Percentiles rank a stretch among this genome's conserved stretches.
These are phyloP conservation scores for Ascochyta rabiei DNA, from an alignment of 2,329 filamentous ascomycete species.

Conservation along the genomic window DNA sequence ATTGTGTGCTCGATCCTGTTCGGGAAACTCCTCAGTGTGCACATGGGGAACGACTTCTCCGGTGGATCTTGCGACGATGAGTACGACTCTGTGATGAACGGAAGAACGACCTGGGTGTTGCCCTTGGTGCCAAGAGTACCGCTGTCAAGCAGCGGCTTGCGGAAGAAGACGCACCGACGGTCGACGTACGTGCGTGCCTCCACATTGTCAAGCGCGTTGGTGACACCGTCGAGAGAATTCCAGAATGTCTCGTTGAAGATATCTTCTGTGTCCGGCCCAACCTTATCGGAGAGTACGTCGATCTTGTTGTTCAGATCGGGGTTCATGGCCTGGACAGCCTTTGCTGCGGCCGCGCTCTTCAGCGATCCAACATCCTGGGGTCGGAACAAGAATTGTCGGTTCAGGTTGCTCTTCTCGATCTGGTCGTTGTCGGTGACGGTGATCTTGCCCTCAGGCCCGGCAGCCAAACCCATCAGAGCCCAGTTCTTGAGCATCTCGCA, in stretches of 20 bases:
- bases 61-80: constrained; percentile 96
- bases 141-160: constrained; percentile 93
- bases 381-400: constrained; percentile 95
- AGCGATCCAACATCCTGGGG: constrained; percentile 90
- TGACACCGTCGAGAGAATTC: constrained; percentile 85
- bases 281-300: constrained; percentile 82
- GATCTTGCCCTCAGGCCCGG: constrained; percentile 86
- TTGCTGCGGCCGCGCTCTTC: constrained; percentile 94
- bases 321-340: constrained; percentile 94
- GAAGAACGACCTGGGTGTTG: constrained; percentile 95
- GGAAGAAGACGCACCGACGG: constrained; percentile 96
- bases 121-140: constrained; percentile 98
- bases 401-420: constrained; percentile 98
- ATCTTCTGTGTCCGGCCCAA: constrained; percentile 89
- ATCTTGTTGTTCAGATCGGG: constrained; percentile 89
- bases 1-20: constrained; percentile 99
- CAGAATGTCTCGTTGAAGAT: constrained; percentile 96
- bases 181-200: constrained; percentile 97
- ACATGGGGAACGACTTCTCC: constrained; percentile 99
- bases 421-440: constrained; percentile 97
- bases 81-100: constrained; percentile 92
- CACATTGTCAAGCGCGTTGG: constrained; percentile 96
- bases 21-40: constrained; percentile 93
- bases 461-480: constrained; percentile 96
- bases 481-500: constrained; percentile 99